phyloP scores from a whole-genome alignment of 305 asterid species.

The Withania somnifera region DNA sequence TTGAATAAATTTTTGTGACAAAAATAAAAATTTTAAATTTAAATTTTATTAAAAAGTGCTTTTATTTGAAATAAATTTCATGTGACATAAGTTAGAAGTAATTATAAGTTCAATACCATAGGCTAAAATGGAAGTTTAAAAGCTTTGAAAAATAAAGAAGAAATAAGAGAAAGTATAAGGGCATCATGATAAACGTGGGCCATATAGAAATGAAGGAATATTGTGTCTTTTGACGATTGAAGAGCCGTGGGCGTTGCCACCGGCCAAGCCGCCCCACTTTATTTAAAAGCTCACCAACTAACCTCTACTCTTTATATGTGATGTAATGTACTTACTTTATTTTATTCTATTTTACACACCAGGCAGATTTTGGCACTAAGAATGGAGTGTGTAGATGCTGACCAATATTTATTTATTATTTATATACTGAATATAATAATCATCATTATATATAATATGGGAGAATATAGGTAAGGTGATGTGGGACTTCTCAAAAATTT shows the following conservation, averaged over 20 bases:
- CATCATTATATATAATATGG: too few relatives aligned
- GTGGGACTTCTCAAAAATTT: too few relatives aligned
- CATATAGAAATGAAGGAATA: constrained; percentile 1
- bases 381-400: background rate
- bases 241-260: background rate
- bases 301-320: too few relatives aligned
- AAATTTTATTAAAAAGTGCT: too few relatives aligned
- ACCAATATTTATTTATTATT: background rate
- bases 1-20: background rate
- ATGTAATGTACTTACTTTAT: background rate
- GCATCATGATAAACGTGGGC: constrained; percentile 4
- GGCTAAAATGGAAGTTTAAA: background rate
- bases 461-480: too few relatives aligned
- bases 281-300: background rate
- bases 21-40: background rate
- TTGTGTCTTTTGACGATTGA: background rate
- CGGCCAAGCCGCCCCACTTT: constrained; percentile 11
- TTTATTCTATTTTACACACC: background rate
- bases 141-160: background rate
- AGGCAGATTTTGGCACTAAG: background rate
- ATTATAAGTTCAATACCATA: background rate
- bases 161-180: background rate
- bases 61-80: background rate
- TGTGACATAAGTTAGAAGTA: background rate
- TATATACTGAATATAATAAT: background rate